Base-by-base conservation (phyloP, 1,284 basidiomycete species). In the Paramarasmius palmivorus region DNA sequence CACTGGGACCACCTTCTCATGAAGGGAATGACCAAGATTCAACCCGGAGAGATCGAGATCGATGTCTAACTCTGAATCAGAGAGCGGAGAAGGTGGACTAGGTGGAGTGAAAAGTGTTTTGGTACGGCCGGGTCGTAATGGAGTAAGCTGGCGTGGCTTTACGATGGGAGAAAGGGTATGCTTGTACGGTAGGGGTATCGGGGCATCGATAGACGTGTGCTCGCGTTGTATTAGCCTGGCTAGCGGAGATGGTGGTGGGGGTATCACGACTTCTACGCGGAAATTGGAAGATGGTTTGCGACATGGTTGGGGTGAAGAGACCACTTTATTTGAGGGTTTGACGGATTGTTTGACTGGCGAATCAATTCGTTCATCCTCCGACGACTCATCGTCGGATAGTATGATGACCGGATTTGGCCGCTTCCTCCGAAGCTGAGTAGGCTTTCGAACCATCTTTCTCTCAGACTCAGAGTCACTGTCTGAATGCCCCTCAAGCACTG, bases 71-170 rank as follows among this genome's bases (percentile, higher is more conserved):
- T 85, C 81, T 15, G 78, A 73, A 0, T 76, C 71, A 1, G 75
- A 75, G 0, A 76, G 74, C 9, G 83, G 81, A 15, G 83, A 81
- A 2, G 75, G 78, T 49, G 73, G 76, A 46, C 67, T 76, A 41
- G 69, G 75, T 37, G 68, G 73, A 35, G 76, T 75, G 56, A 70
- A 64, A n/a, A 73, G 61, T 23, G 71, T 69, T 29, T 68, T 71
- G 2, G 29, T 32, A 6, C 66, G 57, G 45, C 66, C 63, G 25
- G 71, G 69, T n/a, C 81, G 79, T 50, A 88, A 84, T 8, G 87
- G 88, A 4, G 88, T 90, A n/a, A 88, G 73, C 59, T 76, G 79
- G 20, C 84, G 80, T 14, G 74, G 63, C 57, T 76, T 82, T 26
- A 68, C 56, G 46, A 66, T 50, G 44, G 75, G 73, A 29, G 74